A percentile compares a stretch with the other conserved stretches of the same genome.
These are phyloP conservation scores for Podospora didyma DNA, from an alignment of 495 filamentous ascomycete genomes.

Conservation along the genomic window DNA sequence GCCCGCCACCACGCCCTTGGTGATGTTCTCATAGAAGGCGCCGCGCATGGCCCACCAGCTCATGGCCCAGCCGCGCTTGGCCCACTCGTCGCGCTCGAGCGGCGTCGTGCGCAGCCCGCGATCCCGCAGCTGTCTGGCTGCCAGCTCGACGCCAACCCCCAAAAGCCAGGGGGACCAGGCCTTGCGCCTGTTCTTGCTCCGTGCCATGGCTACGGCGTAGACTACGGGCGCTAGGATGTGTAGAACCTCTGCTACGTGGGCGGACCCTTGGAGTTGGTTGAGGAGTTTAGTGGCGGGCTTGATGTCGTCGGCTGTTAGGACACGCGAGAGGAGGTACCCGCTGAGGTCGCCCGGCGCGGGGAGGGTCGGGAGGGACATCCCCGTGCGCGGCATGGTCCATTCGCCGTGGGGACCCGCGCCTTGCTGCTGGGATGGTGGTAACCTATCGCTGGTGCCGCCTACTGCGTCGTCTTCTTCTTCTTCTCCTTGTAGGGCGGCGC, in stretches of 20 bases:
- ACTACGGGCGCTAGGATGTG: conserved; percentile 87
- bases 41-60: conserved; percentile 95
- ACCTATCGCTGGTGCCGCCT: not conserved
- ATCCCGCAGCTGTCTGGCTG: conserved; percentile 76
- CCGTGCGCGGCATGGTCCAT: conserved; percentile 96
- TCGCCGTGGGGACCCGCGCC: conserved; percentile 39
- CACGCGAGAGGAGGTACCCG: conserved; percentile 82
- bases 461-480: conserved; percentile 25
- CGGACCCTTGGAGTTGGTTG: conserved; percentile 66
- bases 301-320: conserved; percentile 93
- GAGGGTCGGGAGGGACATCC: conserved; percentile 73
- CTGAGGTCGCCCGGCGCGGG: conserved; percentile 76
- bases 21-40: conserved; percentile 92
- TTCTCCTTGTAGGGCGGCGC: conserved; percentile 22
- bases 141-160: conserved; percentile 81
- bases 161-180: conserved; percentile 89
- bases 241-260: conserved; percentile 76
- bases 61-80: conserved; percentile 80
- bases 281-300: conserved; percentile 81
- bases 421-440: conserved; percentile 1
- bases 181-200: conserved; percentile 49
- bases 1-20: conserved; percentile 69
- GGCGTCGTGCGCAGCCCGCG: conserved; percentile 70
- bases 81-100: conserved; percentile 84
- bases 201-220: conserved; percentile 82